Evolutionary conservation across 2,329 filamentous ascomycete genomes (phyloP).

Genomic region (Nectriaceae sp.): DNA sequence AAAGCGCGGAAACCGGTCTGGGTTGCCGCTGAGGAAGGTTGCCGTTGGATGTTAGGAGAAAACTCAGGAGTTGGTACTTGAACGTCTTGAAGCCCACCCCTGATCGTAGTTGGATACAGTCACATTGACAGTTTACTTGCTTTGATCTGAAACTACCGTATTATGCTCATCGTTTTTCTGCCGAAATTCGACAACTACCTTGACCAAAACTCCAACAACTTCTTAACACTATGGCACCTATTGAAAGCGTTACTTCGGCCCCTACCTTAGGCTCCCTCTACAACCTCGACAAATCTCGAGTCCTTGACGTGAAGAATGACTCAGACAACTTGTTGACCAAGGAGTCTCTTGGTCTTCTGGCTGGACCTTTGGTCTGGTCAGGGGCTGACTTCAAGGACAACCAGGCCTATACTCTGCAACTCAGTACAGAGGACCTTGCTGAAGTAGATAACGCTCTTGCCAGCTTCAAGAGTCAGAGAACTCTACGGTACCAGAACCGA

Average conservation of each 20-base stretch:
- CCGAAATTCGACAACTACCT: neutral
- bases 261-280: conserved; percentile 5
- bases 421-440: conserved; percentile 16
- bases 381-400: conserved; percentile 20
- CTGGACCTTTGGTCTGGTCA: conserved; percentile 27
- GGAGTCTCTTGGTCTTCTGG: conserved; percentile 7
- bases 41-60: conserved; percentile 3
- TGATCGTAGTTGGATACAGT: conserved; percentile 3
- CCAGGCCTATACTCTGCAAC: conserved; percentile 15
- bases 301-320: conserved; percentile 14
- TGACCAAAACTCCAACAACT: neutral
- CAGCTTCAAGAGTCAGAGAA: conserved; percentile 31
- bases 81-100: conserved; percentile 8
- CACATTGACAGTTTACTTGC: neutral
- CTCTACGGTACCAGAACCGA: conserved; percentile 21
- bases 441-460: conserved; percentile 27
- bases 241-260: conserved; percentile 13
- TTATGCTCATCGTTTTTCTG: conserved; percentile 3
- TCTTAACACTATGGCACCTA: conserved; percentile 11
- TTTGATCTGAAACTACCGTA: neutral
- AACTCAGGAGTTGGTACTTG: conserved; percentile 13
- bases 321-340: conserved; percentile 7
- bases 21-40: conserved; percentile 2
- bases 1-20: conserved; percentile 10
- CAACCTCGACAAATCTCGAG: conserved; percentile 4